phyloP scores from a whole-genome alignment of 1,139 yeast species.

The Zygosaccharomyces sapae region DNA sequence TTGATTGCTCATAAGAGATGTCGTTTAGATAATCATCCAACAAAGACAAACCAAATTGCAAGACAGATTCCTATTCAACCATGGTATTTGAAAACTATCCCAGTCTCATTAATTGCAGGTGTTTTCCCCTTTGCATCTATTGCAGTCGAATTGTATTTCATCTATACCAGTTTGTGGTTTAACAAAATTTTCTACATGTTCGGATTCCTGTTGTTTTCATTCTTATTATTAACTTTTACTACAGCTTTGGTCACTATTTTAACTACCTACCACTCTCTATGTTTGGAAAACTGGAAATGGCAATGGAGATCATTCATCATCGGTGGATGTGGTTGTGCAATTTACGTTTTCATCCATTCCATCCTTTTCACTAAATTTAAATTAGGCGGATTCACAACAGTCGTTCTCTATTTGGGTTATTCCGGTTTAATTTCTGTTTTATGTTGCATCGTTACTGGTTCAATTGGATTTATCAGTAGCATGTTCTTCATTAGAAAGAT shows the following conservation, averaged over 20 bases:
- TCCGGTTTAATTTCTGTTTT: constrained; percentile 65
- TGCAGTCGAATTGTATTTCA: constrained; percentile 89
- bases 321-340: constrained; percentile 78
- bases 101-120: constrained; percentile 74
- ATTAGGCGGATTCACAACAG: constrained; percentile 70
- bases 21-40: constrained; percentile 53
- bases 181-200: constrained; percentile 94
- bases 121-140: constrained; percentile 93
- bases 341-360: constrained; percentile 82
- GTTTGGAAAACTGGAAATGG: constrained; percentile 94
- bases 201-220: constrained; percentile 90
- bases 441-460: constrained; percentile 79
- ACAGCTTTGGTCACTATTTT: constrained; percentile 77
- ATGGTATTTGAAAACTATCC: constrained; percentile 66
- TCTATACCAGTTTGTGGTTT: constrained; percentile 87
- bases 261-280: constrained; percentile 77
- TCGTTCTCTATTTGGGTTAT: constrained; percentile 83
- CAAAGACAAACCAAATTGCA: constrained; percentile 88
- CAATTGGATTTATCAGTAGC: constrained; percentile 77
- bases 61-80: constrained; percentile 94
- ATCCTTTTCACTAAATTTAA: constrained; percentile 64
- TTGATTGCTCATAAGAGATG: constrained; percentile 67
- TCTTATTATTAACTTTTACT: constrained; percentile 76
- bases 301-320: constrained; percentile 90
- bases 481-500: constrained; percentile 74